phyloP scores from a whole-genome alignment of 192 early-diverging fungal genomes.

The Pecoramyces ruminantium region DNA sequence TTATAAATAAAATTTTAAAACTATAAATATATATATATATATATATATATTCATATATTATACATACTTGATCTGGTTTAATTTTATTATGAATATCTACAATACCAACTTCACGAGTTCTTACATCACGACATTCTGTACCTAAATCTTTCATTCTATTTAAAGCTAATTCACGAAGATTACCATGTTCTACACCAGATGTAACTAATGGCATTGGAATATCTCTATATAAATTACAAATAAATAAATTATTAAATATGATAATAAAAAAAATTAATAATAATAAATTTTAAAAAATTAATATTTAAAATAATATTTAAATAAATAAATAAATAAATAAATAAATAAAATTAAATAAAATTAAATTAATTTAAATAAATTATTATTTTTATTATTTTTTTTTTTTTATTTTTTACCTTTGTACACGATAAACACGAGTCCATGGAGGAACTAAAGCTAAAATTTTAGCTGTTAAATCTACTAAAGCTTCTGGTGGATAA shows the following conservation, averaged over 20 bases:
- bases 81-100: constrained; percentile 94
- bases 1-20: too few species aligned
- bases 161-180: constrained; percentile 85
- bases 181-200: constrained; percentile 96
- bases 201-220: constrained; percentile 99
- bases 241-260: not conserved
- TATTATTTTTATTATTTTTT: too few species aligned
- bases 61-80: constrained; percentile 64
- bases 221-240: too few species aligned
- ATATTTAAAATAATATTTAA: too few species aligned
- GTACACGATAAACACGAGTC: constrained; percentile 88
- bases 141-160: constrained; percentile 94
- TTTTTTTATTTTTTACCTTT: constrained; percentile 43
- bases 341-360: not conserved
- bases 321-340: not conserved
- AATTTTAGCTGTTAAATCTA: constrained; percentile 89
- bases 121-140: constrained; percentile 88
- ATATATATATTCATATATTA: too few species aligned
- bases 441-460: constrained; percentile 94
- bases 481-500: constrained; percentile 87
- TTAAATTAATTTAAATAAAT: too few species aligned
- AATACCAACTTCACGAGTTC: constrained; percentile 96
- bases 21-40: too few species aligned
- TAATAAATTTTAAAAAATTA: too few species aligned
- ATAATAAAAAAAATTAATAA: not conserved